These are phyloP conservation scores for Penicillium sp. DNA, from an alignment of 2,329 filamentous ascomycete genomes.

Conservation along the genomic window DNA sequence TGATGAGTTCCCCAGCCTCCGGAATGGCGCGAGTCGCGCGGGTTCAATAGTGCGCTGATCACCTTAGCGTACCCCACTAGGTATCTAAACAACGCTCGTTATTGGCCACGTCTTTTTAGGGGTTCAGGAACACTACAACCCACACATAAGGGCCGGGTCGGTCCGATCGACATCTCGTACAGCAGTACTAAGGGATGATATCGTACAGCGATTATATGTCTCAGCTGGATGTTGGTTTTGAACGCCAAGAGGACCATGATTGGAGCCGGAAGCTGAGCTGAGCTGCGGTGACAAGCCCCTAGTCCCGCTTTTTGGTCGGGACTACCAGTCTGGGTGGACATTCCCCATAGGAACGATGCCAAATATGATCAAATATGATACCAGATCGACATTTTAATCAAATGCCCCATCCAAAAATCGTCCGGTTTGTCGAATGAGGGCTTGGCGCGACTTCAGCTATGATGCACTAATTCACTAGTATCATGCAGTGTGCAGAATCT, in stretches of 20 bases:
- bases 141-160: too few relatives aligned
- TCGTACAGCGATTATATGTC: background rate
- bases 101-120: too few relatives aligned
- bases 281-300: background rate
- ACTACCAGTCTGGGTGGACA: background rate
- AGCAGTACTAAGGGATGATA: too few relatives aligned
- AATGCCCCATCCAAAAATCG: background rate
- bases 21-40: too few relatives aligned
- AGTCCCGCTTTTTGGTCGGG: background rate
- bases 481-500: background rate
- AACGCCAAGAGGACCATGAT: background rate
- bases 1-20: too few relatives aligned
- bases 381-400: background rate
- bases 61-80: too few relatives aligned
- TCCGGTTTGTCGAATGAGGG: background rate
- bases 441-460: background rate
- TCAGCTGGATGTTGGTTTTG: background rate
- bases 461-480: background rate
- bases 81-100: too few relatives aligned
- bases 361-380: background rate
- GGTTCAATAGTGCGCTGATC: too few relatives aligned
- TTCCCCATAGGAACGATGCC: background rate
- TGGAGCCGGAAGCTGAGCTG: background rate
- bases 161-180: too few relatives aligned
- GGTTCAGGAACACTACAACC: too few relatives aligned